phyloP scores from a whole-genome alignment of 345 rosid species.

The Physaria fendleri region DNA sequence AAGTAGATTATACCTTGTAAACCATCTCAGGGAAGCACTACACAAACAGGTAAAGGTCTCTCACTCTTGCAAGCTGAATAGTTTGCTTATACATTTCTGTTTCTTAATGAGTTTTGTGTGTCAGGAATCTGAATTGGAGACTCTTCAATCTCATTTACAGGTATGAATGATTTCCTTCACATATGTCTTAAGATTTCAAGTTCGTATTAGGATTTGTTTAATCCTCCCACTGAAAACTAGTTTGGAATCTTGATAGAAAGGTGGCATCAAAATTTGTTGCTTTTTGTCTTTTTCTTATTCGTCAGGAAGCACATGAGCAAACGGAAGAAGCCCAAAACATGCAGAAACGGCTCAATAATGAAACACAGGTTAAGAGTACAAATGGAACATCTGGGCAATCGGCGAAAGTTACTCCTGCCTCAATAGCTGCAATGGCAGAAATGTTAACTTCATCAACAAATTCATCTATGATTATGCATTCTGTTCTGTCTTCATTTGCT shows the following conservation, averaged over 20 bases:
- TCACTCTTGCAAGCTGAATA: not conserved
- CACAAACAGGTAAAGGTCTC: constrained; percentile 51
- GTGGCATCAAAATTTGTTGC: not conserved
- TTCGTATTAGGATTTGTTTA: not conserved
- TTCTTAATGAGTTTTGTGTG: constrained; percentile 1
- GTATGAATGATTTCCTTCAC: constrained; percentile 15
- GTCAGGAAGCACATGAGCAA: constrained; percentile 70
- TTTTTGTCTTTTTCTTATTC: not conserved
- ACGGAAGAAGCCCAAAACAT: constrained; percentile 54
- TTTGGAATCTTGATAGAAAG: not conserved
- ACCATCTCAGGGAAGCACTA: constrained; percentile 71
- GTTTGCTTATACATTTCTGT: not conserved
- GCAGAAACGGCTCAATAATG: constrained; percentile 45
- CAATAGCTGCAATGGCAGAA: constrained; percentile 68
- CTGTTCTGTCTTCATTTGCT: constrained; percentile 81
- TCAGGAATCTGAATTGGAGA: constrained; percentile 81
- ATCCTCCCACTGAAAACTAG: not conserved
- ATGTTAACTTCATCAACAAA: constrained; percentile 66
- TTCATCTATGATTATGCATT: constrained; percentile 86
- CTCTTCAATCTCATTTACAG: constrained; percentile 71
- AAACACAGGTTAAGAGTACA: constrained; percentile 20
- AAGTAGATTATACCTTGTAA: constrained; percentile 54
- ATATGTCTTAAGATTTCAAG: not conserved
- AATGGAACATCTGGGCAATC: constrained; percentile 40
- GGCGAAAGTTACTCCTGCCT: constrained; percentile 57